Percentiles rank a stretch among this genome's conserved stretches.
Evolutionary conservation across 2,329 filamentous ascomycete species (phyloP).

Genomic region (Chalaropsis thielavioides): DNA sequence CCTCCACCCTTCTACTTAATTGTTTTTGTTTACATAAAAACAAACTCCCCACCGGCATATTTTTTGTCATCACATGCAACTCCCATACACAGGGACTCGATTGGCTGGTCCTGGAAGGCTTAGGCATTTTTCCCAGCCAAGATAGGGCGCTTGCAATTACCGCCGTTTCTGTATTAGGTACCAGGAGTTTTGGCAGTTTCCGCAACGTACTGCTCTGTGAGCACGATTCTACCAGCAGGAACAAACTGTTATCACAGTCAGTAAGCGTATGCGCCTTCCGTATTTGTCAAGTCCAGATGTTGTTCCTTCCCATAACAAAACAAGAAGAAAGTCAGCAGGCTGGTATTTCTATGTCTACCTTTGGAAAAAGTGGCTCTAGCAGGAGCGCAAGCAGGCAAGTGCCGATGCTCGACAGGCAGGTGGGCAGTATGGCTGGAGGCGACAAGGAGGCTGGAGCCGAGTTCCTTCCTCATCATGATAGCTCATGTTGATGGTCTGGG

Average conservation of each 20-base stretch:
- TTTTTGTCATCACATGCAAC: not conserved
- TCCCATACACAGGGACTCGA: not conserved
- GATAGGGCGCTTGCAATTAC: not conserved
- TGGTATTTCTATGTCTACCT: not conserved
- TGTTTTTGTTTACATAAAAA: slow-evolving; percentile 1
- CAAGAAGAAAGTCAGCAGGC: not conserved
- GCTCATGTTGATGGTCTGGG: not conserved
- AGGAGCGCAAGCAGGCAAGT: not conserved
- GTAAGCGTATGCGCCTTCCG: not conserved
- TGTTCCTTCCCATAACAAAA: not conserved
- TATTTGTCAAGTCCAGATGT: not conserved
- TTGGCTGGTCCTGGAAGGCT: not conserved
- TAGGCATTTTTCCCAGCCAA: not conserved
- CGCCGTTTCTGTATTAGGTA: not conserved
- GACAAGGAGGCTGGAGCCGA: not conserved
- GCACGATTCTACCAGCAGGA: not conserved
- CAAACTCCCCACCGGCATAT: not conserved
- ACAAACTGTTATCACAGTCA: not conserved
- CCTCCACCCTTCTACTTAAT: not conserved
- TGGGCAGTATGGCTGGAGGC: not conserved
- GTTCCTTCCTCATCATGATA: not conserved
- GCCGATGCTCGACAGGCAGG: no score
- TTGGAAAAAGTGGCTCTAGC: not conserved
- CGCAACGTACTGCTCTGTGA: not conserved
- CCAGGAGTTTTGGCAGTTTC: not conserved